Percentiles rank a stretch among this genome's conserved stretches.
Evolutionary conservation across 164 flowering plant species (phyloP).

Genomic region (Macadamia tetraphylla): DNA sequence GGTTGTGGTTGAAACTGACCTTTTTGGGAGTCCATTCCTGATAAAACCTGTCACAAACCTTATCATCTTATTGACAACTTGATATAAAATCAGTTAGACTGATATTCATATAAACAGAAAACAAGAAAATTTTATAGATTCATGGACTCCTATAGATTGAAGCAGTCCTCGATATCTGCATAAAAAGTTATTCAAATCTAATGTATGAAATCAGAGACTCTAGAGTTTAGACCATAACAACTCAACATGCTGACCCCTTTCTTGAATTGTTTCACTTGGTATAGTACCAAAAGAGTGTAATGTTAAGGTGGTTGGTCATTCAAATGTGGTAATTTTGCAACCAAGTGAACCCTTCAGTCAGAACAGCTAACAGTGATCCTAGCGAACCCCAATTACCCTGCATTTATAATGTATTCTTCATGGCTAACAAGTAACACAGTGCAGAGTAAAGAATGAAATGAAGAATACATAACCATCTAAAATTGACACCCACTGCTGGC

Average conservation of each 20-base stretch:
- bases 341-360: too few species aligned
- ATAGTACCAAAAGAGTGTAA: too few species aligned
- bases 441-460: too few species aligned
- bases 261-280: not conserved
- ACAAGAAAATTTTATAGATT: not conserved
- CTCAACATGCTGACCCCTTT: not conserved
- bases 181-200: not conserved
- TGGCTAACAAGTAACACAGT: too few species aligned
- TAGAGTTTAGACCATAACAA: not conserved
- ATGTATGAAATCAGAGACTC: not conserved
- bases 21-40: slow-evolving; percentile 36
- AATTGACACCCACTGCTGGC: too few species aligned
- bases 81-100: not conserved
- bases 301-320: too few species aligned
- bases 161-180: not conserved
- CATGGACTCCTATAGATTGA: not conserved
- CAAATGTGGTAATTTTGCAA: too few species aligned
- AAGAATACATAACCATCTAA: too few species aligned
- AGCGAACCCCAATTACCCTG: too few species aligned
- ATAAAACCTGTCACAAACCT: not conserved
- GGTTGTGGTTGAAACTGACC: slow-evolving; percentile 18
- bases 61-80: not conserved
- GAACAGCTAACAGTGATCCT: too few species aligned
- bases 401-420: too few species aligned
- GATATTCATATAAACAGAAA: too few species aligned